Evolutionary conservation across 768 basidiomycete species (phyloP).

Genomic region (Hygrophoropsis aurantiaca): DNA sequence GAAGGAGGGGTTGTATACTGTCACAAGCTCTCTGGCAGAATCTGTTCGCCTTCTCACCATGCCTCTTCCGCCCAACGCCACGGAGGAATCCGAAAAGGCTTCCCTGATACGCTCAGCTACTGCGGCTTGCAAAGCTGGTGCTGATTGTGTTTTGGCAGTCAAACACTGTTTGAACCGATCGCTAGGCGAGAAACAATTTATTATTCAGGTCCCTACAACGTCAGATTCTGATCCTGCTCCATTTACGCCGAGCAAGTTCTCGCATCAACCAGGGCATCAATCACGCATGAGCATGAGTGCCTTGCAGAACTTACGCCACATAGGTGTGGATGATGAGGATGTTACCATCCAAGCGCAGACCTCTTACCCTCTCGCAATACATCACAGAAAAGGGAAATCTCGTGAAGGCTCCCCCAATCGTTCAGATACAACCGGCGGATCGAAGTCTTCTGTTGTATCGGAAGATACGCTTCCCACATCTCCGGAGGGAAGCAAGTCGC

Average conservation of each 20-base stretch:
- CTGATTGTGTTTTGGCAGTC: conserved; percentile 85
- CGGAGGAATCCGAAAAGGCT: conserved; percentile 83
- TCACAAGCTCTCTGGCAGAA: conserved; percentile 84
- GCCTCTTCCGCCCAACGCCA: conserved; percentile 41
- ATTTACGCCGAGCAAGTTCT: conserved; percentile 50
- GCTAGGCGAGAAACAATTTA: conserved; percentile 58
- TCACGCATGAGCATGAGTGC: conserved; percentile 33
- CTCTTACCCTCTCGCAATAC: conserved; percentile 22
- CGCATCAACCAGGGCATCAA: conserved; percentile 32
- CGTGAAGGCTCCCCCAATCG: conserved; percentile 47
- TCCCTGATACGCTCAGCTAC: conserved; percentile 83
- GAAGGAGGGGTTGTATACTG: conserved; percentile 81
- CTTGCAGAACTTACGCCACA: conserved; percentile 35
- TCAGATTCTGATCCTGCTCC: conserved; percentile 44
- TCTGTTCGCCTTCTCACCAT: conserved; percentile 78
- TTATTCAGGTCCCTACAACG: conserved; percentile 59
- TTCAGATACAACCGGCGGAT: conserved; percentile 40
- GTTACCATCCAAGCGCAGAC: conserved; percentile 55
- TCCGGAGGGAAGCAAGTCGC: conserved; percentile 42
- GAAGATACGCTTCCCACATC: conserved; percentile 51
- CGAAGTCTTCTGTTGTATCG: conserved; percentile 46
- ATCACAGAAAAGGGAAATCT: conserved; percentile 25
- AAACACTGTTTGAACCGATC: conserved; percentile 76
- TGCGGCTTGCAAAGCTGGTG: conserved; percentile 79
- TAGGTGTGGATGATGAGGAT: conserved; percentile 57